A percentile compares a stretch with the other conserved stretches of the same genome.
These are phyloP conservation scores for Physcomitrium patens DNA, from an alignment of 225 moss, liverwort and hornwort species.

Conservation along the genomic window DNA sequence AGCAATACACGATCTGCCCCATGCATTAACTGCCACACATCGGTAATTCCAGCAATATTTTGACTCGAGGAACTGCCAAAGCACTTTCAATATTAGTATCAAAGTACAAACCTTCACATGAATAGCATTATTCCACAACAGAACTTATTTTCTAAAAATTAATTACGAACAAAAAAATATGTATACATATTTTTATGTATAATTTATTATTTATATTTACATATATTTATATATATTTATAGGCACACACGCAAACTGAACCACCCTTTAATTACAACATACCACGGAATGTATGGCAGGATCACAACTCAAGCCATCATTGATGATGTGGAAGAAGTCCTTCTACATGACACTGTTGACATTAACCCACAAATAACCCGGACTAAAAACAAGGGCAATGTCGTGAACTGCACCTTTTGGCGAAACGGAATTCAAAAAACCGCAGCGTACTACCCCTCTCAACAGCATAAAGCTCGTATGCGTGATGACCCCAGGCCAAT, in stretches of 20 bases:
- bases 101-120: not conserved
- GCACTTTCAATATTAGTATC: constrained; percentile 17
- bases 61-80: constrained; percentile 73
- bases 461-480: constrained; percentile 93
- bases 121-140: not conserved
- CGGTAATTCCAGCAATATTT: constrained; percentile 79
- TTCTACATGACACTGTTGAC: not conserved
- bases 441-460: constrained; percentile 84
- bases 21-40: constrained; percentile 96
- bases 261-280: too few species aligned
- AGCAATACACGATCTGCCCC: constrained; percentile 96
- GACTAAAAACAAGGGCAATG: constrained; percentile 1
- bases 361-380: constrained; percentile 4
- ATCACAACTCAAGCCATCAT: too few species aligned
- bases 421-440: constrained; percentile 93
- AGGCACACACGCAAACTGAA: too few species aligned
- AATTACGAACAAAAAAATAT: too few species aligned
- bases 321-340: not conserved
- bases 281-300: too few species aligned
- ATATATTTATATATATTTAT: too few species aligned
- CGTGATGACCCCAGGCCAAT: constrained; percentile 90
- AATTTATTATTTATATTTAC: too few species aligned
- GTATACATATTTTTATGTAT: too few species aligned
- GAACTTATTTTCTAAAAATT: too few species aligned
- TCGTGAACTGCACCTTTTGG: constrained; percentile 65